Evolutionary conservation across 768 basidiomycete genomes (phyloP).

Genomic region (Kwoniella mangroviensis): DNA sequence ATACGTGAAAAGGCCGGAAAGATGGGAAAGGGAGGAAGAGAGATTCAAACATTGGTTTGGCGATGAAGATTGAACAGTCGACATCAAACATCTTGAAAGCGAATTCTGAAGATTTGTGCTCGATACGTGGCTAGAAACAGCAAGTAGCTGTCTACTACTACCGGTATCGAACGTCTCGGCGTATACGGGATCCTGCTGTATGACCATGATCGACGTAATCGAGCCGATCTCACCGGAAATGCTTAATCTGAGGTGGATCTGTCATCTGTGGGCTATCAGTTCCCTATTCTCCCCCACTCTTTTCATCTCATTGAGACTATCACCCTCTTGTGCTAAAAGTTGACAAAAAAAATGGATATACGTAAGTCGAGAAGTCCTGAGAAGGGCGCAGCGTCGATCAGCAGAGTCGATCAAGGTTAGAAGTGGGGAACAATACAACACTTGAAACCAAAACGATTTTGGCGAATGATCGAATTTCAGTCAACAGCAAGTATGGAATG

Average conservation of each 20-base stretch:
- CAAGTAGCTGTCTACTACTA: too few species aligned
- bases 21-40: constrained; percentile 33
- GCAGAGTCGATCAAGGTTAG: neutral
- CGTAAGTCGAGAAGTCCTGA: neutral
- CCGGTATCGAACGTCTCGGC: too few species aligned
- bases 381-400: neutral
- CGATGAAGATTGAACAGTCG: constrained; percentile 17
- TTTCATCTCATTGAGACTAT: too few species aligned
- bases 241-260: neutral
- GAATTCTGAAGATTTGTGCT: neutral
- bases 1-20: constrained; percentile 1
- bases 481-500: too few species aligned
- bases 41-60: constrained; percentile 35
- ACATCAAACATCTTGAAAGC: neutral
- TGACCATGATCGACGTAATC: neutral
- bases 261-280: neutral
- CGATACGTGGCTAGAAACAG: neutral
- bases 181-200: too few species aligned
- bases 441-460: neutral
- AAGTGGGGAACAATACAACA: neutral
- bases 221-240: neutral
- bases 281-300: neutral
- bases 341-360: neutral
- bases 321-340: too few species aligned
- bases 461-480: neutral